Evolutionary conservation across 2,329 filamentous ascomycete genomes (phyloP), one percentile per base, ranked within the genome.

Genomic region (Xylariaceae sp.): DNA sequence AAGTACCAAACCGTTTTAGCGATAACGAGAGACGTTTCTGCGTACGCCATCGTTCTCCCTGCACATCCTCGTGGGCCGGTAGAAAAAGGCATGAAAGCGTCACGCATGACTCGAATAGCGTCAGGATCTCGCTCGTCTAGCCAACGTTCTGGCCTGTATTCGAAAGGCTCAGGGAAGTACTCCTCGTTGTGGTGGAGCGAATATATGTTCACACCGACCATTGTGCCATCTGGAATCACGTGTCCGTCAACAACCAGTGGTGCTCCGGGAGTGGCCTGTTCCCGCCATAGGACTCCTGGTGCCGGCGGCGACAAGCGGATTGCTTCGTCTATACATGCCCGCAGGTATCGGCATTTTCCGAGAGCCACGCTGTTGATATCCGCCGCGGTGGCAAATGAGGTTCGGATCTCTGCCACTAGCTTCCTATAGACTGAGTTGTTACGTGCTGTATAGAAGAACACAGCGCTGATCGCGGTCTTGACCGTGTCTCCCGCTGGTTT

Each of bases 151-250:
- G 33, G 33, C 5, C 33, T 12, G 27, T 41, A 5, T 36, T 36
- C 9, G 33, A 36, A 36, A 4, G 33, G 9, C 12, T 49, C 47
- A 1, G 30, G 30, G 41, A 53, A 53, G 19, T 53, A 53, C 1
- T 47, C 17, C 14, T 42, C 44, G 33, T 50, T 50, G 12, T 48
- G 51, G n/a, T 53, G 51, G 2, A 53, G 36, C 1, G 41, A 10
- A 17, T 47, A 53, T 5, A 50, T 42, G 12, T 38, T 53, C 1
- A 53, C 44, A 3, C 44, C 44, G 1, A 53, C 44, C 6, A 36
- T 19, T 1, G 41, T 47, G 6, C 47, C 51, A 1, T 5, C 36
- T 6, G 51, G 47, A 3, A 53, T 43, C 1, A 53, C 44, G 12
- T 44, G 41, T 11, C 51, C 49, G 17, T 40, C 39, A 17, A 6